phyloP scores from a whole-genome alignment of 495 filamentous ascomycete genomes.

The Penicillium fimorum region DNA sequence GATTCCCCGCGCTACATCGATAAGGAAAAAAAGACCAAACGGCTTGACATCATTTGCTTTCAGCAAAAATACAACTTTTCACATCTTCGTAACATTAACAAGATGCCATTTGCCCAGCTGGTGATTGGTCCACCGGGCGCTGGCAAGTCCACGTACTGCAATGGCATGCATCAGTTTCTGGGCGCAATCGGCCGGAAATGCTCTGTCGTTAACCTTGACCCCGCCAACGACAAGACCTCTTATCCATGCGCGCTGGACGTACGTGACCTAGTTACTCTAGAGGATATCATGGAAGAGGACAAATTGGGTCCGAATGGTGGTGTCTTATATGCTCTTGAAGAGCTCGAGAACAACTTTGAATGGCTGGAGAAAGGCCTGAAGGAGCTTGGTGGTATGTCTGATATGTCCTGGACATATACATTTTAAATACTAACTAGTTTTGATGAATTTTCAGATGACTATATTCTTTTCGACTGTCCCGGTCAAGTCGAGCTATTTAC shows the following conservation, averaged over 20 bases:
- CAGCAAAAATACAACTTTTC: not conserved
- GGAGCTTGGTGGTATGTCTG: slow-evolving; percentile 57
- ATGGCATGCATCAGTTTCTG: slow-evolving; percentile 99
- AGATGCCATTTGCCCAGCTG: slow-evolving; percentile 69
- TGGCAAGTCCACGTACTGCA: slow-evolving; percentile 96
- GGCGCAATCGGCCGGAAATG: slow-evolving; percentile 90
- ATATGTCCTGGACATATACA: not conserved
- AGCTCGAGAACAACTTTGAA: slow-evolving; percentile 87
- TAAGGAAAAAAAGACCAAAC: slow-evolving; percentile 22
- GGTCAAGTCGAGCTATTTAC: slow-evolving; percentile 97
- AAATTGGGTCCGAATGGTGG: slow-evolving; percentile 90
- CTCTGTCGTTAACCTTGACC: slow-evolving; percentile 94
- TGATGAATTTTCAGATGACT: slow-evolving; percentile 62
- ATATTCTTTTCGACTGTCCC: slow-evolving; percentile 93
- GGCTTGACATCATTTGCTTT: slow-evolving; percentile 1
- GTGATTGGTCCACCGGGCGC: slow-evolving; percentile 90
- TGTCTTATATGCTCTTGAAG: slow-evolving; percentile 88
- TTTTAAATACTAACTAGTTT: slow-evolving; percentile 1
- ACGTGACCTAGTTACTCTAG: slow-evolving; percentile 79
- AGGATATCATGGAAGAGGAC: slow-evolving; percentile 94
- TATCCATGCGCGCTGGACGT: slow-evolving; percentile 84
- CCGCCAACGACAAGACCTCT: slow-evolving; percentile 76
- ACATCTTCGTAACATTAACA: slow-evolving; percentile 4
- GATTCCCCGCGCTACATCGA: slow-evolving; percentile 31
- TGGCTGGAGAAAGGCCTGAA: slow-evolving; percentile 82